phyloP scores from a whole-genome alignment of 441 rosid species.

The Hura crepitans region DNA sequence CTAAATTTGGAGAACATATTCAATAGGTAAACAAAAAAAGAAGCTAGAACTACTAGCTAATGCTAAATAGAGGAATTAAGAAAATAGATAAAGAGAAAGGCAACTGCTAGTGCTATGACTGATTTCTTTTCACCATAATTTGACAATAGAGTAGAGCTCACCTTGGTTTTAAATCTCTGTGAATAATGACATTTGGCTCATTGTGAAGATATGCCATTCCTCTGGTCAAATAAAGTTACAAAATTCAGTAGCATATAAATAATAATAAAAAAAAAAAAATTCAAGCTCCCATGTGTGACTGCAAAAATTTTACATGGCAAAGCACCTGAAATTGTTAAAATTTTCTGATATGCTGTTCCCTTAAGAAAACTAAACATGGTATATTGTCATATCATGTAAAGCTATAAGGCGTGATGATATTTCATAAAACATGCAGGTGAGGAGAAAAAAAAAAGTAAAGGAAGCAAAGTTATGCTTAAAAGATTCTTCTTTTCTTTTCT shows the following conservation, averaged over 20 bases:
- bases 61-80: slow-evolving; percentile 13
- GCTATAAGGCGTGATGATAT: slow-evolving; percentile 1
- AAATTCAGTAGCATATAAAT: slow-evolving; percentile 21
- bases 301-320: background rate
- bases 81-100: slow-evolving; percentile 11
- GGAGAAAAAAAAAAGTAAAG: background rate
- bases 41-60: background rate
- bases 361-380: background rate
- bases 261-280: slow-evolving; percentile 7
- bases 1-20: slow-evolving; percentile 34
- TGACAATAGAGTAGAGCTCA: slow-evolving; percentile 24
- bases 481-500: background rate
- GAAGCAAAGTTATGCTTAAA: background rate
- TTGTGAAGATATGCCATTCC: slow-evolving; percentile 98
- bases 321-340: background rate
- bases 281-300: background rate
- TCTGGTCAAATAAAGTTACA: slow-evolving; percentile 41
- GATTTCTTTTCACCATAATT: slow-evolving; percentile 8
- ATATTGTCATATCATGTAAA: background rate
- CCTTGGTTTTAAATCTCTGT: slow-evolving; percentile 96
- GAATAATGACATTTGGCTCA: slow-evolving; percentile 95
- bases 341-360: background rate
- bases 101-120: background rate
- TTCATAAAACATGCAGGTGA: slow-evolving; percentile 2
- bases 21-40: slow-evolving; percentile 9